These are phyloP conservation scores for Rubroshorea leprosula DNA, from an alignment of 345 rosid genomes.

Conservation along the genomic window DNA sequence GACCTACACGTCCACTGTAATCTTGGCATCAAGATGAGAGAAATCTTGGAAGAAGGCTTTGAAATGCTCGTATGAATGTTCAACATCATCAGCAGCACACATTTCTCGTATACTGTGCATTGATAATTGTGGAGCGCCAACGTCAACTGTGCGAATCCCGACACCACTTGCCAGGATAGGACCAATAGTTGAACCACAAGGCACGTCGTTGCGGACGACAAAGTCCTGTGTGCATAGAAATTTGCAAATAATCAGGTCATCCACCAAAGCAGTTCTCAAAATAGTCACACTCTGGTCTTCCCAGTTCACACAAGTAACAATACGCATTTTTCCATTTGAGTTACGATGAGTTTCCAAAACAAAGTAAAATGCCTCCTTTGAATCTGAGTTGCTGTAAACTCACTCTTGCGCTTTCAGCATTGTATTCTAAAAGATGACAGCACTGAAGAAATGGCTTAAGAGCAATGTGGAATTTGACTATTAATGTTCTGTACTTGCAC, in stretches of 20 bases:
- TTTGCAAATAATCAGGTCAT: slow-evolving; percentile 11
- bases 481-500: no score
- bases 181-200: slow-evolving; percentile 94
- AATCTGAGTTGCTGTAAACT: no score
- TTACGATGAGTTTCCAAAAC: no score
- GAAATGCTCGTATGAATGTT: slow-evolving; percentile 80
- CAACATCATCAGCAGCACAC: slow-evolving; percentile 85
- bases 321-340: no score
- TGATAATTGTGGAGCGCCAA: slow-evolving; percentile 91
- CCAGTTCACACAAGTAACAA: neutral
- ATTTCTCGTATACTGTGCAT: slow-evolving; percentile 98
- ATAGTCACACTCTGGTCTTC: no score
- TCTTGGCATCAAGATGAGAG: slow-evolving; percentile 59
- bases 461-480: no score
- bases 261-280: neutral
- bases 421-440: no score
- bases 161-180: slow-evolving; percentile 93
- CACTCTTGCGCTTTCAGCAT: no score
- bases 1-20: no score
- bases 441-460: no score
- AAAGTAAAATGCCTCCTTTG: no score
- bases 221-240: slow-evolving; percentile 53
- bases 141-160: slow-evolving; percentile 92
- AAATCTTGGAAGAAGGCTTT: slow-evolving; percentile 76
- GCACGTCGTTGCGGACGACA: slow-evolving; percentile 93